Base-by-base conservation (phyloP, 1,139 yeast species). In the Sugiyamaella xylanicola region DNA sequence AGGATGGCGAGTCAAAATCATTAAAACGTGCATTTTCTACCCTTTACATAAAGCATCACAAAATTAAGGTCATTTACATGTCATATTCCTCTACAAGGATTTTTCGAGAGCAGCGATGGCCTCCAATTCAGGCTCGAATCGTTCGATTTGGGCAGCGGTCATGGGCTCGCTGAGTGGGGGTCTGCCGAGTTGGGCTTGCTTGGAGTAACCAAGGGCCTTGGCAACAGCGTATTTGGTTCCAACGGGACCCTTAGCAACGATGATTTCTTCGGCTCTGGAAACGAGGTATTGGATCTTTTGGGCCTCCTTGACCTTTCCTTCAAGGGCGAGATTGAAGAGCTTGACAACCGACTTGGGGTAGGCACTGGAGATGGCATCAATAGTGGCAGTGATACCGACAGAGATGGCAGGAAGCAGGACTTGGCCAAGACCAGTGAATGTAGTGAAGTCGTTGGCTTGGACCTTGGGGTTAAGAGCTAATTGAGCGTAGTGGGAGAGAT, bases 401-500 rank as follows among this genome's bases (percentile, higher is more conserved):
- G 74, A 58, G 55, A 77, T 62, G 3, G 77, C 77, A 20, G 82
- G 81, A 32, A 78, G 62, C 54, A 78, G 65, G 25, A 77, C 68
- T 65, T 78, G 81, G 21, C 82, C 82, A 39, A 78, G 66, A 4
- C 82, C 82, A n/a, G 80, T 76, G 65, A 77, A 73, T n/a, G 74
- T 66, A 50, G 69, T 60, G 68, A 78, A 78, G 61, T 74, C 72
- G 59, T 74, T 69, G 37, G 64, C 59, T 45, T 70, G 65, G 43
- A 72, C 68, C 44, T 69, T 67, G 39, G 73, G 70, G 60, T 72
- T 71, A 45, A 73, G 68, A 3, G 79, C 80, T 48, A 78, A 65
- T 55, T 76, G 63, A 11, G 63, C 60, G 59, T 65, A 65, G 42
- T 62, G 63, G 19, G 66, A 60, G 55, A 74, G 69, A 60, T 75